Evolutionary conservation across 371 early-diverging fungal genomes (phyloP).

Genomic region (Lichtheimia ramosa): DNA sequence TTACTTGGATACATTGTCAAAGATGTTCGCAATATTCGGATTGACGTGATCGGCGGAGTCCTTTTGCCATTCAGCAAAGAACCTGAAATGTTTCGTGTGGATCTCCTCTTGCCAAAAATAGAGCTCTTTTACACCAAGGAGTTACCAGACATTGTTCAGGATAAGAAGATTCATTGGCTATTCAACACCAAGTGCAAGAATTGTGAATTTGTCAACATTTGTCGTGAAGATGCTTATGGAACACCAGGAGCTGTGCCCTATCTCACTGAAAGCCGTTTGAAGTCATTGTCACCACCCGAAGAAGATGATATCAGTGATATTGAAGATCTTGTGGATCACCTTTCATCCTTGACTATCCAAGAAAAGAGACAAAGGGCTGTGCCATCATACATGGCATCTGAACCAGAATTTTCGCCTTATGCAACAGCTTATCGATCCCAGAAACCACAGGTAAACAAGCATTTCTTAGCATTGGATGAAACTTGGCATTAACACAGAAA

Average conservation of each 20-base stretch:
- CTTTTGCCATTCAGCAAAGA: conserved; percentile 39
- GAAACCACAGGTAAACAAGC: conserved; percentile 22
- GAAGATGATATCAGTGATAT: conserved; percentile 27
- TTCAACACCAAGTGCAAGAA: conserved; percentile 40
- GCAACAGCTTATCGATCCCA: conserved; percentile 20
- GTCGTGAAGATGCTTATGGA: conserved; percentile 37
- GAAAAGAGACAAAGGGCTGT: not conserved
- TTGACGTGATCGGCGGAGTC: conserved; percentile 46
- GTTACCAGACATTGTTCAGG: conserved; percentile 30
- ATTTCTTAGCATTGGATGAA: not conserved
- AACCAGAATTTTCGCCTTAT: not conserved
- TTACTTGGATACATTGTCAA: conserved; percentile 40
- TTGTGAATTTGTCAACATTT: conserved; percentile 38
- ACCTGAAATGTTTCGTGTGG: conserved; percentile 42
- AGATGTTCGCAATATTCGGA: conserved; percentile 39
- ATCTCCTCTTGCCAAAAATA: conserved; percentile 41
- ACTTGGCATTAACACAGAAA: too few relatives aligned
- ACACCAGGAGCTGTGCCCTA: conserved; percentile 33
- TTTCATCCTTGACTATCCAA: conserved; percentile 7
- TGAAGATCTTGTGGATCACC: conserved; percentile 37
- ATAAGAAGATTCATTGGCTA: conserved; percentile 37
- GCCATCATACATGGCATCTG: not conserved
- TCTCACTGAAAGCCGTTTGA: conserved; percentile 28
- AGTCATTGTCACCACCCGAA: conserved; percentile 2
- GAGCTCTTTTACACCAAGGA: conserved; percentile 39